Evolutionary conservation across 331 rosid genomes (phyloP).

Genomic region (Quercus phellos): DNA sequence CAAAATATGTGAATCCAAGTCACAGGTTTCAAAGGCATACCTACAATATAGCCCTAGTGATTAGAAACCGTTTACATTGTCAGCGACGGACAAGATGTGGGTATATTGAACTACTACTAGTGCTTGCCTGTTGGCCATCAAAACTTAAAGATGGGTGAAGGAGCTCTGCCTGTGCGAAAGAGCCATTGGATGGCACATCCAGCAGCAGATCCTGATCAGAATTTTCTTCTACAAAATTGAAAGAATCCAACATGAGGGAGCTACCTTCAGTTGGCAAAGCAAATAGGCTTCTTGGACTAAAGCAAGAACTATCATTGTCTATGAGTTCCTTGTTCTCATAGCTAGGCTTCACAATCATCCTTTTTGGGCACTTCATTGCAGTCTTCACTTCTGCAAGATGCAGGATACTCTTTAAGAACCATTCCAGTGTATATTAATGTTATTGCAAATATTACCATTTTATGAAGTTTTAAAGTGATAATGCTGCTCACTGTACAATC

Average conservation of each 20-base stretch:
- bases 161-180: constrained; percentile 91
- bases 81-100: constrained; percentile 42
- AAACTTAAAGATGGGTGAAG: constrained; percentile 50
- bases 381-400: constrained; percentile 67
- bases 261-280: constrained; percentile 79
- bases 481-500: background rate
- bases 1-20: constrained; percentile 40
- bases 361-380: constrained; percentile 78
- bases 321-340: constrained; percentile 54
- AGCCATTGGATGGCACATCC: constrained; percentile 79
- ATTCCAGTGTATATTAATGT: background rate
- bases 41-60: constrained; percentile 6
- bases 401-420: constrained; percentile 16
- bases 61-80: constrained; percentile 14
- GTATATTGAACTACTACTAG: constrained; percentile 69
- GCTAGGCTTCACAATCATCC: constrained; percentile 46
- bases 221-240: constrained; percentile 62
- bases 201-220: constrained; percentile 75
- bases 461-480: background rate
- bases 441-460: background rate
- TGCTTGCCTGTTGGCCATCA: constrained; percentile 69
- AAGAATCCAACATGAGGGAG: constrained; percentile 59
- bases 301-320: constrained; percentile 62
- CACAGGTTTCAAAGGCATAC: constrained; percentile 29
- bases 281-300: constrained; percentile 83